Evolutionary conservation across 164 flowering plant genomes (phyloP).

Genomic region (Vitis vinifera): ASM3070453v1 NC_081805.1:12788501-12789000

Average conservation of each 20-base stretch:
- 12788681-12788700: conserved; percentile 69
- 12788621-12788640: conserved; percentile 75
- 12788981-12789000: conserved; percentile 85
- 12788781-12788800: conserved; percentile 38
- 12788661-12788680: conserved; percentile 81
- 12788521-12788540: conserved; percentile 98
- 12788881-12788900: conserved; percentile 64
- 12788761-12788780: conserved; percentile 53
- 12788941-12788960: conserved; percentile 54
- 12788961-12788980: conserved; percentile 69
- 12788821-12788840: conserved; percentile 53
- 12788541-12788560: conserved; percentile 86
- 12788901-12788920: conserved; percentile 71
- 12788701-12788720: conserved; percentile 70
- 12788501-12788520: conserved; percentile 81
- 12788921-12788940: conserved; percentile 53
- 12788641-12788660: conserved; percentile 58
- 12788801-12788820: conserved; percentile 51
- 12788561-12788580: conserved; percentile 66
- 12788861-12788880: conserved; percentile 61
- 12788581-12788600: conserved; percentile 65
- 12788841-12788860: conserved; percentile 67
- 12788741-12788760: conserved; percentile 49
- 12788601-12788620: conserved; percentile 54
- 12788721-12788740: conserved; percentile 54